These are phyloP conservation scores for Oehlia diaphana DNA, from an alignment of 192 early-diverging fungal genomes.

Conservation along the genomic window DNA sequence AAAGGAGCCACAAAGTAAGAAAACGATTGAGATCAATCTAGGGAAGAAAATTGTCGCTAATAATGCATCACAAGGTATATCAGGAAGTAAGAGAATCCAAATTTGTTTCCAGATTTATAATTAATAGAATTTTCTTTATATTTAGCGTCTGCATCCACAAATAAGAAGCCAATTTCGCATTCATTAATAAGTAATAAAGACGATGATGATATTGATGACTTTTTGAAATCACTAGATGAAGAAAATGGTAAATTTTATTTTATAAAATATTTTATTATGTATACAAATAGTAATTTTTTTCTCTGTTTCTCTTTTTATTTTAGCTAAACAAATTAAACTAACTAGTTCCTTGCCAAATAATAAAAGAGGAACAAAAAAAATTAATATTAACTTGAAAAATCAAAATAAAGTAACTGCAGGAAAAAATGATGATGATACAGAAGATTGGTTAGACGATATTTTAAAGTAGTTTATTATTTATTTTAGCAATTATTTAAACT, in stretches of 20 bases:
- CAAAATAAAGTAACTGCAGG: background rate
- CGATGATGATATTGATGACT: slow-evolving; percentile 12
- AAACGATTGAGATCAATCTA: background rate
- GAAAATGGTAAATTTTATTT: background rate
- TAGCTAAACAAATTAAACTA: background rate
- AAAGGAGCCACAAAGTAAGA: background rate
- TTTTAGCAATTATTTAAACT: too few relatives aligned
- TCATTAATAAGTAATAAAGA: slow-evolving; percentile 3
- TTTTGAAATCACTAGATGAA: slow-evolving; percentile 15
- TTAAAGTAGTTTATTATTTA: background rate
- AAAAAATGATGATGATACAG: background rate
- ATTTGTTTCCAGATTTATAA: background rate
- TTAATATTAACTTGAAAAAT: background rate
- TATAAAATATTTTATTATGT: too few relatives aligned
- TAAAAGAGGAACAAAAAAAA: background rate
- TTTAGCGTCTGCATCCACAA: background rate
- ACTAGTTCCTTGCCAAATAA: background rate
- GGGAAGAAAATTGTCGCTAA: too few relatives aligned
- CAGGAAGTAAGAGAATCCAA: background rate
- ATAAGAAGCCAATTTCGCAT: background rate
- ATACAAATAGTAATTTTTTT: background rate
- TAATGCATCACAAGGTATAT: background rate
- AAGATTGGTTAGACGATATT: slow-evolving; percentile 11
- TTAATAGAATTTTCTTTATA: background rate
- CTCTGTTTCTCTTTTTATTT: background rate